Percentiles rank a stretch among this genome's conserved stretches.
Evolutionary conservation across 164 flowering plant species (phyloP).

Genomic region (Echeveria elegans): DNA sequence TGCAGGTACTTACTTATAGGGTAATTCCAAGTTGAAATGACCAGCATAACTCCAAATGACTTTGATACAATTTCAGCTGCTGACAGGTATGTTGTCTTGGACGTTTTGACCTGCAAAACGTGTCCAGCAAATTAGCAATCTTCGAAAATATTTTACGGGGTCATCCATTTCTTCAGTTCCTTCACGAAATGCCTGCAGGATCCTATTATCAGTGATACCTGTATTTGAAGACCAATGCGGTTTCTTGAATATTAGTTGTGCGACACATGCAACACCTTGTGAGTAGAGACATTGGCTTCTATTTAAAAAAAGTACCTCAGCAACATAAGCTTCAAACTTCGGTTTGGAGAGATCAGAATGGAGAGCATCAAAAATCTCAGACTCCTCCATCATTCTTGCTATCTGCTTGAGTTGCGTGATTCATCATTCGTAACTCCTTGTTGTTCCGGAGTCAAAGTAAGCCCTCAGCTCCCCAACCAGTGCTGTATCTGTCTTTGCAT

Average conservation of each 20-base stretch:
- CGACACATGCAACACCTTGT: neutral
- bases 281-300: neutral
- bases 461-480: slow-evolving; percentile 24
- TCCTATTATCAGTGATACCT: slow-evolving; percentile 23
- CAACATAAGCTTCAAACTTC: slow-evolving; percentile 24
- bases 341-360: slow-evolving; percentile 31
- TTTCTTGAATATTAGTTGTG: neutral
- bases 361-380: slow-evolving; percentile 26
- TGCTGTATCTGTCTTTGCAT: slow-evolving; percentile 13
- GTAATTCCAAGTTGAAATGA: slow-evolving; percentile 63
- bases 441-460: slow-evolving; percentile 23
- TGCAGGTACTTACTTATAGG: slow-evolving; percentile 39
- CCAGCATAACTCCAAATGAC: slow-evolving; percentile 47
- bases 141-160: slow-evolving; percentile 36
- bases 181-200: slow-evolving; percentile 23
- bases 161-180: slow-evolving; percentile 34
- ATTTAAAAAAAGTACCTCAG: slow-evolving; percentile 25
- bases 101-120: slow-evolving; percentile 36
- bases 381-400: slow-evolving; percentile 24
- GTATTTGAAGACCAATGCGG: slow-evolving; percentile 8
- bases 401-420: slow-evolving; percentile 23
- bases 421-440: slow-evolving; percentile 36
- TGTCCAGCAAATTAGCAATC: too few species aligned
- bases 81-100: slow-evolving; percentile 38
- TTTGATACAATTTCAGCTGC: slow-evolving; percentile 58